Evolutionary conservation across 495 filamentous ascomycete species (phyloP).

Genomic region (Mytilinidion resinicola): DNA sequence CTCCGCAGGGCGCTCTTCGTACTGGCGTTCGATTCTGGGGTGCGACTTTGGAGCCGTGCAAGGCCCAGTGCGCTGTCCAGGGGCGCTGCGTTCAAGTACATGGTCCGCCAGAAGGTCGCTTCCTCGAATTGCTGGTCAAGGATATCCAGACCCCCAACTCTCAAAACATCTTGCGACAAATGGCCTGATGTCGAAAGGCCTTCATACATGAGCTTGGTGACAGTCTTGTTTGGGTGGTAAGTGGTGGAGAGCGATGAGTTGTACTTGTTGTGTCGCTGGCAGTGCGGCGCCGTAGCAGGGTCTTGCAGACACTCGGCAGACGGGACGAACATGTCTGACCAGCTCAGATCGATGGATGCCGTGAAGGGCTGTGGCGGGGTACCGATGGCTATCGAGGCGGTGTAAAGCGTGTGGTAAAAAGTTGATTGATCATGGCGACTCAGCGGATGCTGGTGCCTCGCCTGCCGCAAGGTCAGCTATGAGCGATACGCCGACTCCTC

Average conservation of each 20-base stretch:
- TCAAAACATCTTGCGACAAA: not conserved
- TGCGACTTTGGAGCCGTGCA: not conserved
- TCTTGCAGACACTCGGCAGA: not conserved
- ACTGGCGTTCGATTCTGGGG: not conserved
- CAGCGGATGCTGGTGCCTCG: no score
- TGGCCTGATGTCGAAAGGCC: not conserved
- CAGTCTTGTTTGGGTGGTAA: not conserved
- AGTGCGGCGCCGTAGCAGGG: not conserved
- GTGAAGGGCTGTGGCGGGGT: not conserved
- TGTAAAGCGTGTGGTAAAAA: not conserved
- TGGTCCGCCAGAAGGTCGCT: not conserved
- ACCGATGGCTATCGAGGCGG: not conserved
- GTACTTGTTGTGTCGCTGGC: not conserved
- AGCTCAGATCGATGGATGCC: not conserved
- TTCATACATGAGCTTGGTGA: not conserved
- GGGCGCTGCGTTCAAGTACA: not conserved
- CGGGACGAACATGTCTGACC: not conserved
- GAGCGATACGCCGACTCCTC: no score
- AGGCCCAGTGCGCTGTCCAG: not conserved
- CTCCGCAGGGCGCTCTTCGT: not conserved
- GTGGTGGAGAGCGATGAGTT: not conserved
- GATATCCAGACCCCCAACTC: not conserved
- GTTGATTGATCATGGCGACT: no score
- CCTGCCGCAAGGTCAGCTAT: no score
- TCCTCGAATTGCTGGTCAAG: not conserved